Evolutionary conservation across 805 yeast genomes (phyloP).

Genomic region (Priceomyces carsonii): DNA sequence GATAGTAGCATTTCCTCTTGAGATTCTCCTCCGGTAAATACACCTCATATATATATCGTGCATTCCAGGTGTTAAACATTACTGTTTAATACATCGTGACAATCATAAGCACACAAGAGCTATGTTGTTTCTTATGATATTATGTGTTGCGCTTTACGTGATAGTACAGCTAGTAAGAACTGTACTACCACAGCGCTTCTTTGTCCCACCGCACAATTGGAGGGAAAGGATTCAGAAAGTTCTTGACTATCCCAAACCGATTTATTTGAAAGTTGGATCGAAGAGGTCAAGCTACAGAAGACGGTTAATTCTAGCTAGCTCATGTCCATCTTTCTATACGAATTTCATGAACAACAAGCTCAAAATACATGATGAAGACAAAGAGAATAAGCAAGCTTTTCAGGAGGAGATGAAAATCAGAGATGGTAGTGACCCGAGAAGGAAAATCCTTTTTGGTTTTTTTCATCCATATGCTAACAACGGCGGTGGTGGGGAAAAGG

Average conservation of each 20-base stretch:
- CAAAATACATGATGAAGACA: constrained; percentile 31
- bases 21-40: too few relatives aligned
- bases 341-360: constrained; percentile 38
- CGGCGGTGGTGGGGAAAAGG: constrained; percentile 98
- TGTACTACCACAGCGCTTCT: constrained; percentile 33
- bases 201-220: constrained; percentile 44
- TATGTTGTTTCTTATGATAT: constrained; percentile 7
- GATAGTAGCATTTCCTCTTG: too few relatives aligned
- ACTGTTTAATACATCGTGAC: too few relatives aligned
- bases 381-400: constrained; percentile 21
- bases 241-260: constrained; percentile 32
- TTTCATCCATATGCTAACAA: constrained; percentile 96
- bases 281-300: constrained; percentile 43
- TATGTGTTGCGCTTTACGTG: too few relatives aligned
- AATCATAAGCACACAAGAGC: too few relatives aligned
- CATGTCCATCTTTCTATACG: constrained; percentile 38
- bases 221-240: constrained; percentile 32
- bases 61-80: too few relatives aligned
- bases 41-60: too few relatives aligned
- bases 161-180: constrained; percentile 19
- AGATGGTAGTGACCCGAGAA: constrained; percentile 33
- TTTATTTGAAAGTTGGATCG: constrained; percentile 34
- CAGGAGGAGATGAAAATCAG: constrained; percentile 28
- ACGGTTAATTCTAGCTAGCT: constrained; percentile 36
- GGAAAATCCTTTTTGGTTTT: constrained; percentile 68